Evolutionary conservation across 1,284 basidiomycete genomes (phyloP).

Genomic region (Microbotryum scabiosae): DNA sequence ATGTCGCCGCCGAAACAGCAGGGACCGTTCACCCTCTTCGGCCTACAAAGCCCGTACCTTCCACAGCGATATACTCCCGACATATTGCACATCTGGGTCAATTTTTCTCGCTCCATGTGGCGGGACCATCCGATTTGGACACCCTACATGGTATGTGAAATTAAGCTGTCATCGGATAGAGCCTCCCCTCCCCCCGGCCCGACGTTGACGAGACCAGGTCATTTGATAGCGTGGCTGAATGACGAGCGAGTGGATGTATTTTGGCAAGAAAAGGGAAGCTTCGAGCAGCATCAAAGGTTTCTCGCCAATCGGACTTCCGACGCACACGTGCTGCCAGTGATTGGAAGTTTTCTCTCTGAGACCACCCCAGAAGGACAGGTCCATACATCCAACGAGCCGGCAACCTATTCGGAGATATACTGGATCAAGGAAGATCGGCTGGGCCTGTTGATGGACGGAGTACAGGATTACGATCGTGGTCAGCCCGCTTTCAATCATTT

Average conservation of each 20-base stretch:
- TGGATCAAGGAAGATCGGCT: constrained; percentile 47
- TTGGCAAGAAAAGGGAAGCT: constrained; percentile 49
- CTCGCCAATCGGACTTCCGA: constrained; percentile 43
- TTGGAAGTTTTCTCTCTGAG: constrained; percentile 33
- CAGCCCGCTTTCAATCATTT: not conserved
- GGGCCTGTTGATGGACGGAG: constrained; percentile 29
- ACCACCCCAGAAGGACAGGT: constrained; percentile 30
- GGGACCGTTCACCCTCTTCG: constrained; percentile 48
- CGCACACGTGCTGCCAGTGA: constrained; percentile 45
- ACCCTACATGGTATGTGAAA: not conserved
- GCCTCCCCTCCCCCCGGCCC: constrained; percentile 47
- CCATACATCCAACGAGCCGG: constrained; percentile 50
- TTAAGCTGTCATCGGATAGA: constrained; percentile 7
- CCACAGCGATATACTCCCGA: constrained; percentile 48
- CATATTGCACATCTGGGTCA: constrained; percentile 46
- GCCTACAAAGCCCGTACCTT: constrained; percentile 48
- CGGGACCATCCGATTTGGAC: constrained; percentile 35
- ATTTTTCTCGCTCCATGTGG: constrained; percentile 47
- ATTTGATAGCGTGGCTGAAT: constrained; percentile 51
- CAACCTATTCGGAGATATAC: constrained; percentile 51
- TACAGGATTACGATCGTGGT: constrained; percentile 50
- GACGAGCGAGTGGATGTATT: constrained; percentile 47
- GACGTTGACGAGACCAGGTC: too few relatives aligned
- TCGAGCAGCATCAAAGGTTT: constrained; percentile 49
- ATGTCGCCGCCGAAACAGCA: constrained; percentile 9